Percentiles rank a stretch among this genome's conserved stretches.
These are phyloP conservation scores for Thelonectria discophora DNA, from an alignment of 2,329 filamentous ascomycete species.

Conservation along the genomic window DNA sequence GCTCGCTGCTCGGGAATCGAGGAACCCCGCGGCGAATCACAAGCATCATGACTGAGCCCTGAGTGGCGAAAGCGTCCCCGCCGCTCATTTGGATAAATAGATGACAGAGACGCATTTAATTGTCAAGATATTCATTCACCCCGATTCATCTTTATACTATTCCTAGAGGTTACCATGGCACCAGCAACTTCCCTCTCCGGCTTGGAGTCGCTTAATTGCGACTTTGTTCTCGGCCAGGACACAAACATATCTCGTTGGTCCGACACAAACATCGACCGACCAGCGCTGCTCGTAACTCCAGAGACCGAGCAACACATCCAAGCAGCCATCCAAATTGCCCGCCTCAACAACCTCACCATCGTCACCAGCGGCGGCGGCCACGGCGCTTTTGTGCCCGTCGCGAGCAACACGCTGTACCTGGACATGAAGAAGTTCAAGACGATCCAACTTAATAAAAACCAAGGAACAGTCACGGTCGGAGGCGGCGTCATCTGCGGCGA, in stretches of 20 bases:
- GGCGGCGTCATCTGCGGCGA: constrained; percentile 44
- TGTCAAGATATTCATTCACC: too few relatives aligned
- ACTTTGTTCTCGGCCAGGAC: neutral
- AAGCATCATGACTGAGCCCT: too few relatives aligned
- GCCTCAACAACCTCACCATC: constrained; percentile 41
- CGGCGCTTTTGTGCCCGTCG: constrained; percentile 44
- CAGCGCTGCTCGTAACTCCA: constrained; percentile 43
- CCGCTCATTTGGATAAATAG: too few relatives aligned
- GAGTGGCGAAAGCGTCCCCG: too few relatives aligned
- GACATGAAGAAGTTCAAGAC: constrained; percentile 45
- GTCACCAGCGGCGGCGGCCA: constrained; percentile 45
- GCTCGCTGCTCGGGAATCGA: too few relatives aligned
- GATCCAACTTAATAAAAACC: constrained; percentile 40
- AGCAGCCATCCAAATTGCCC: constrained; percentile 40
- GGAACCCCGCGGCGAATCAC: too few relatives aligned
- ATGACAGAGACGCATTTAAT: too few relatives aligned
- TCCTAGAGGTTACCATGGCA: too few relatives aligned
- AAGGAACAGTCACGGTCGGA: constrained; percentile 40
- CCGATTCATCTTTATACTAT: too few relatives aligned
- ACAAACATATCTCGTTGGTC: constrained; percentile 44
- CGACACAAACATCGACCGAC: constrained; percentile 35
- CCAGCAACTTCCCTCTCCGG: constrained; percentile 14
- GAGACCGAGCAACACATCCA: constrained; percentile 42
- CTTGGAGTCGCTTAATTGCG: constrained; percentile 21
- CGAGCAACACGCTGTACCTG: constrained; percentile 43